Percentiles rank a stretch among this genome's conserved stretches.
phyloP scores from a whole-genome alignment of 2,329 filamentous ascomycete species.

The Stylonectria norvegica region DNA sequence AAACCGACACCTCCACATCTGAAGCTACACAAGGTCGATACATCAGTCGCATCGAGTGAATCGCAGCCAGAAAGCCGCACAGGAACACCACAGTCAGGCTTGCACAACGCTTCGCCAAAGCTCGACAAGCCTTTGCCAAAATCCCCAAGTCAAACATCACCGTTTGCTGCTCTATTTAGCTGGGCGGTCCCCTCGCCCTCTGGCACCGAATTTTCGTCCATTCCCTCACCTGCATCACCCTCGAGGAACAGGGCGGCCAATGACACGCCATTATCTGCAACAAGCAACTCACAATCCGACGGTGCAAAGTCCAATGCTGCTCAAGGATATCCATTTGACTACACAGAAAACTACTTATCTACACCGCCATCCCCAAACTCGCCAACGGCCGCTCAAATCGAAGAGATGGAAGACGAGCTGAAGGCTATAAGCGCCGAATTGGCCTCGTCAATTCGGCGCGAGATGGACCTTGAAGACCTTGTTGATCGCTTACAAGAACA shows the following conservation, averaged over 20 bases:
- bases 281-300: constrained; percentile 31
- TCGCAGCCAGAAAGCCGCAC: constrained; percentile 20
- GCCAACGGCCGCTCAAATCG: constrained; percentile 54
- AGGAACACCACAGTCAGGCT: constrained; percentile 28
- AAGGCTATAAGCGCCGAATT: constrained; percentile 91
- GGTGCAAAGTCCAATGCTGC: constrained; percentile 40
- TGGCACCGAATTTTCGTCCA: constrained; percentile 50
- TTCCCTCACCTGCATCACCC: constrained; percentile 51
- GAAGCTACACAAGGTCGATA: constrained; percentile 44
- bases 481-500: constrained; percentile 86
- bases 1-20: constrained; percentile 53
- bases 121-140: constrained; percentile 55
- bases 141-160: constrained; percentile 48
- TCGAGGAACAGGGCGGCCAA: constrained; percentile 34
- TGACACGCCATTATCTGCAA: constrained; percentile 29
- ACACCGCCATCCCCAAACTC: constrained; percentile 43
- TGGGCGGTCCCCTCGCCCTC: constrained; percentile 49
- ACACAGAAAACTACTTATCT: constrained; percentile 50
- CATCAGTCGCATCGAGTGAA: constrained; percentile 26
- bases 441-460: constrained; percentile 85
- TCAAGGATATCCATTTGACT: constrained; percentile 43
- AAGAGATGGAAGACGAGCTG: constrained; percentile 91
- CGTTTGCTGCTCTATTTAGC: constrained; percentile 51
- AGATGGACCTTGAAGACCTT: constrained; percentile 95
- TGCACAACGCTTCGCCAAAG: constrained; percentile 33